Percentiles rank a stretch among this genome's conserved stretches.
Evolutionary conservation across 1,284 basidiomycete genomes (phyloP).

Genomic region (Amylostereum areolatum): DNA sequence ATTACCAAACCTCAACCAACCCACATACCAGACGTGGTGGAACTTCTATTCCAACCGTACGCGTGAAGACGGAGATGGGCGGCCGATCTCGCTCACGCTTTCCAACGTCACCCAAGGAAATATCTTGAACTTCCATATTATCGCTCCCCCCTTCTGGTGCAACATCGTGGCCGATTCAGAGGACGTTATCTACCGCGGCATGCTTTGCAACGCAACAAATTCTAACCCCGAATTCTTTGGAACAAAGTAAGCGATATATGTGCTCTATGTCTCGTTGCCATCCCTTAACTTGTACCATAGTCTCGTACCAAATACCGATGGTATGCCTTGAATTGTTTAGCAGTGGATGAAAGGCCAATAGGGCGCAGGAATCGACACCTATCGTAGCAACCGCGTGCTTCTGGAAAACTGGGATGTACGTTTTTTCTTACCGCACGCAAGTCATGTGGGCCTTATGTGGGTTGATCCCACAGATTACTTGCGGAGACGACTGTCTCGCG

Average conservation of each 20-base stretch:
- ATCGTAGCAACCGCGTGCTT: slow-evolving; percentile 45
- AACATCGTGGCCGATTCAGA: slow-evolving; percentile 50
- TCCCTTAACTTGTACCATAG: slow-evolving; percentile 21
- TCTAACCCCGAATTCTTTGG: slow-evolving; percentile 42
- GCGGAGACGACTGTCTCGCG: slow-evolving; percentile 63
- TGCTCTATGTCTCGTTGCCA: background rate
- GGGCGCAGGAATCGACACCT: slow-evolving; percentile 63
- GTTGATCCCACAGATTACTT: slow-evolving; percentile 32
- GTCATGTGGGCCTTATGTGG: background rate
- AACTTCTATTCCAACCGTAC: slow-evolving; percentile 37
- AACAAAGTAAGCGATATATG: slow-evolving; percentile 36
- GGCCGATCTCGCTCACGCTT: slow-evolving; percentile 57
- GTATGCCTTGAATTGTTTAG: no score
- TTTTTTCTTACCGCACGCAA: slow-evolving; percentile 2
- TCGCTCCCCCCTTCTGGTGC: slow-evolving; percentile 63
- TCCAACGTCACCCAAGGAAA: slow-evolving; percentile 40
- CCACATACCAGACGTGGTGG: slow-evolving; percentile 51
- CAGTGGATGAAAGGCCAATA: no score
- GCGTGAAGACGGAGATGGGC: slow-evolving; percentile 50
- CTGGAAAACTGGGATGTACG: slow-evolving; percentile 48
- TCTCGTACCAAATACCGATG: slow-evolving; percentile 62
- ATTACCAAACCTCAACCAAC: no score
- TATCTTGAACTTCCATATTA: slow-evolving; percentile 48
- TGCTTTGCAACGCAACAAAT: slow-evolving; percentile 58
- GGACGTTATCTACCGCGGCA: slow-evolving; percentile 53